These are phyloP conservation scores for Aspergillus caelatus DNA, from an alignment of 2,329 filamentous ascomycete genomes.

Conservation along the genomic window DNA sequence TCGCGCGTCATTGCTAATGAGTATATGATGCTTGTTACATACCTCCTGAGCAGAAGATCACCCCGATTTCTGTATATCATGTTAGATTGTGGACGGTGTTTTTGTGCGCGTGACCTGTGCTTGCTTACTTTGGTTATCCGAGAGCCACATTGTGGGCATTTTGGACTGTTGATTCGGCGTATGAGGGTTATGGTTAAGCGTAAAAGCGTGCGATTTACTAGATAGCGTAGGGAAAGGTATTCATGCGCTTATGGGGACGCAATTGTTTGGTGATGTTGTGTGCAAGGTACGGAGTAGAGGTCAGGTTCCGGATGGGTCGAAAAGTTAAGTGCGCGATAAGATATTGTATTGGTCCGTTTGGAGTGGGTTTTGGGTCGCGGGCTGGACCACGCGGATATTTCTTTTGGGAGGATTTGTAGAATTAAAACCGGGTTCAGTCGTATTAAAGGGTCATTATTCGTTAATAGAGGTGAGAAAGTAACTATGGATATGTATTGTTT, in stretches of 20 bases:
- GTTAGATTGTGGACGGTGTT: constrained; percentile 23
- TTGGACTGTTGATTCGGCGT: constrained; percentile 30
- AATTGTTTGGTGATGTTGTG: not conserved
- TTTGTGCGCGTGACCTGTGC: not conserved
- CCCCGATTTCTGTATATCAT: constrained; percentile 76
- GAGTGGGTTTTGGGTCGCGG: not conserved
- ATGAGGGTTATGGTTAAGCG: not conserved
- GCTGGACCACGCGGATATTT: not conserved
- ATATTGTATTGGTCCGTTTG: not conserved
- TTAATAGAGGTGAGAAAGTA: not conserved
- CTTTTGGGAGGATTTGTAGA: not conserved
- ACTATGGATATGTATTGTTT: not conserved
- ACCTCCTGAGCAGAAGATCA: constrained; percentile 98
- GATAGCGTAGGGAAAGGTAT: not conserved
- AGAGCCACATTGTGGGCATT: constrained; percentile 94
- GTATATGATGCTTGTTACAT: constrained; percentile 51
- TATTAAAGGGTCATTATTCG: not conserved
- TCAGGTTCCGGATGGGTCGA: not conserved
- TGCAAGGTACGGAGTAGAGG: not conserved
- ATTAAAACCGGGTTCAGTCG: not conserved
- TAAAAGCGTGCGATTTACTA: not conserved
- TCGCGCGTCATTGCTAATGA: too few species aligned
- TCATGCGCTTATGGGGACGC: not conserved
- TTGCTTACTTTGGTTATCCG: constrained; percentile 85
- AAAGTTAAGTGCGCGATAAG: not conserved